Conservation (phyloP, 2,329 filamentous ascomycete genomes). For the Phialophora chinensis region DNA sequence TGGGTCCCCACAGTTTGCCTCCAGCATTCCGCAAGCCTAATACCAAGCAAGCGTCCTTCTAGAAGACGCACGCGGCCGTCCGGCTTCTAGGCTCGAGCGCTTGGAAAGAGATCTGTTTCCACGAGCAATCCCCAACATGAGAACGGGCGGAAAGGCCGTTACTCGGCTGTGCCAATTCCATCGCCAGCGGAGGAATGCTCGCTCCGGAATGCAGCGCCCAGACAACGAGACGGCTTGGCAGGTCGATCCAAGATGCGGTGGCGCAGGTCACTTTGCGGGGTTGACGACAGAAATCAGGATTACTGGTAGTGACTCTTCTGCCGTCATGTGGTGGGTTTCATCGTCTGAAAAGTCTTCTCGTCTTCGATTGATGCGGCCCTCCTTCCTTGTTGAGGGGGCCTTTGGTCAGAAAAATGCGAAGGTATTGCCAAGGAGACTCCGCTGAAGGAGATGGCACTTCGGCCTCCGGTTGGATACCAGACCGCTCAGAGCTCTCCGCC, state of each 20-base stretch:
- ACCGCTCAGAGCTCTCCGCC: background rate
- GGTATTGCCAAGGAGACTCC: background rate
- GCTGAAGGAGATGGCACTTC: background rate
- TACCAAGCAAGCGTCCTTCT: background rate
- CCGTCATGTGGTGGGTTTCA: background rate
- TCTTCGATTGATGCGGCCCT: background rate
- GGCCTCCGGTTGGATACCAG: background rate
- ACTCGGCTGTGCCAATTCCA: background rate
- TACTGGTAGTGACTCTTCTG: background rate
- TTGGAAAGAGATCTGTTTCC: background rate
- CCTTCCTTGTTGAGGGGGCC: background rate
- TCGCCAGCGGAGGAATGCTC: conserved; percentile 12
- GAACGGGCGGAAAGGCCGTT: background rate
- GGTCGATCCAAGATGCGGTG: conserved; percentile 4
- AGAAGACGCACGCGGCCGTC: background rate
- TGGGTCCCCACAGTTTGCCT: conserved; percentile 14
- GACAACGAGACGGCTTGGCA: conserved; percentile 18
- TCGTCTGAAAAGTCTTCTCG: background rate
- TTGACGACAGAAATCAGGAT: background rate
- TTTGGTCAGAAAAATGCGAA: background rate
- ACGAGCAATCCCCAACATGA: background rate
- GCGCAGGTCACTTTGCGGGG: conserved; percentile 16
- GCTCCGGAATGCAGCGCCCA: conserved; percentile 9
- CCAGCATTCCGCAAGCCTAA: conserved; percentile 12
- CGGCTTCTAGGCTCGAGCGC: background rate